These are phyloP conservation scores for Trichoderma citrinoviride DNA, from an alignment of 2,329 filamentous ascomycete species.

Conservation along the genomic window DNA sequence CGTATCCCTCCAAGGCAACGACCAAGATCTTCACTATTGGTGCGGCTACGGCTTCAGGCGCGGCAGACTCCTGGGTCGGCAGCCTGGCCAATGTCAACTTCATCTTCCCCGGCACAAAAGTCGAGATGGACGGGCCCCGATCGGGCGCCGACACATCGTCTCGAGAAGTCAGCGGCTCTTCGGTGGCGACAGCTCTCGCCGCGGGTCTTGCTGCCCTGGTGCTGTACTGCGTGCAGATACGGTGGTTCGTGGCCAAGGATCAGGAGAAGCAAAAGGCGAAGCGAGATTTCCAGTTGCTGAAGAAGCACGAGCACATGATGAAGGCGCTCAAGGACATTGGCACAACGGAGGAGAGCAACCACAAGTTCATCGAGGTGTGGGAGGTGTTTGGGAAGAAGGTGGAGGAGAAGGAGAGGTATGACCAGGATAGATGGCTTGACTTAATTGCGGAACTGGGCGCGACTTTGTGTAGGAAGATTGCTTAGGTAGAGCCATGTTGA, in stretches of 20 bases:
- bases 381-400: constrained; percentile 27
- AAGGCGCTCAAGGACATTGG: constrained; percentile 26
- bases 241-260: constrained; percentile 20
- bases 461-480: constrained; percentile 21
- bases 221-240: constrained; percentile 30
- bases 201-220: constrained; percentile 34
- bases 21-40: constrained; percentile 32
- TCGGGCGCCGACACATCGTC: neutral
- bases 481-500: neutral
- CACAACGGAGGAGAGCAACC: constrained; percentile 25
- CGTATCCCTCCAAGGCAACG: constrained; percentile 24
- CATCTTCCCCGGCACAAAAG: constrained; percentile 33
- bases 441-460: constrained; percentile 22
- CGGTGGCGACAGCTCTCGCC: constrained; percentile 33
- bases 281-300: constrained; percentile 18
- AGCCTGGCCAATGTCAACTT: constrained; percentile 30
- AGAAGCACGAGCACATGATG: constrained; percentile 26
- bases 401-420: constrained; percentile 23
- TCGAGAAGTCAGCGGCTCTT: constrained; percentile 26
- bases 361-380: constrained; percentile 32
- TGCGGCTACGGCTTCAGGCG: constrained; percentile 25
- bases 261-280: constrained; percentile 25
- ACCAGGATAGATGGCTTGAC: constrained; percentile 23
- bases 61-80: constrained; percentile 24
- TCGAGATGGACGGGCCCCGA: constrained; percentile 21